Evolutionary conservation across 352 stramenopile genomes (phyloP).

Genomic region (Phytophthora sojae): DNA sequence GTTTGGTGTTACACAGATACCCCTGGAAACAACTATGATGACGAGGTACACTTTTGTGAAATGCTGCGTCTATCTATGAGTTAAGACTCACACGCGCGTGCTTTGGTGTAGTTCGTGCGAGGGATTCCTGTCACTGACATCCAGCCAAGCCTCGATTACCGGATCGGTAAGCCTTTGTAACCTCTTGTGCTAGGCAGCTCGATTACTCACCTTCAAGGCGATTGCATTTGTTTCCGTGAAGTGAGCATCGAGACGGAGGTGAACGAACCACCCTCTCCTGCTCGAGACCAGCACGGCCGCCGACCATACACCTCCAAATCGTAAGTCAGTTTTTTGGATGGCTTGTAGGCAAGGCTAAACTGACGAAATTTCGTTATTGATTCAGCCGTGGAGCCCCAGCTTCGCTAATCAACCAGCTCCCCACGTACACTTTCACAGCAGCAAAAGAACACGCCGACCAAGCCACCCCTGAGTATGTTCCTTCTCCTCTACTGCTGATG

Average conservation of each 20-base stretch:
- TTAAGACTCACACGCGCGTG: background rate
- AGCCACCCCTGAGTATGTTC: constrained; percentile 68
- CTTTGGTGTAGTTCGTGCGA: constrained; percentile 37
- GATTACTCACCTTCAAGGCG: background rate
- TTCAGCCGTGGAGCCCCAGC: constrained; percentile 65
- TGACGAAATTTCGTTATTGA: constrained; percentile 16
- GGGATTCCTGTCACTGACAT: constrained; percentile 40
- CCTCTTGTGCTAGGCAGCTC: background rate
- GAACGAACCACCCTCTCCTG: constrained; percentile 38
- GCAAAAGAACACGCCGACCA: constrained; percentile 52
- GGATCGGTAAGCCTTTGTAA: constrained; percentile 37
- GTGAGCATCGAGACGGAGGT: constrained; percentile 64
- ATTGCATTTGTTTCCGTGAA: constrained; percentile 14
- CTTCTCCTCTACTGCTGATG: background rate
- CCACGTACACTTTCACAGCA: constrained; percentile 77
- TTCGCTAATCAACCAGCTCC: constrained; percentile 80
- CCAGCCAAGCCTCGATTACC: constrained; percentile 45
- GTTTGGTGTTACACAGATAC: constrained; percentile 32
- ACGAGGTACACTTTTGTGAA: constrained; percentile 38
- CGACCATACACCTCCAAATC: constrained; percentile 32
- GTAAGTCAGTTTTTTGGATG: constrained; percentile 22
- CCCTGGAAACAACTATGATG: constrained; percentile 57
- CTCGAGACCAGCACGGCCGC: constrained; percentile 30
- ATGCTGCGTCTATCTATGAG: background rate
- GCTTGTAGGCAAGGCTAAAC: constrained; percentile 10